phyloP scores from a whole-genome alignment of 2,329 filamentous ascomycete species.

The Penicillium oxalicum region DNA sequence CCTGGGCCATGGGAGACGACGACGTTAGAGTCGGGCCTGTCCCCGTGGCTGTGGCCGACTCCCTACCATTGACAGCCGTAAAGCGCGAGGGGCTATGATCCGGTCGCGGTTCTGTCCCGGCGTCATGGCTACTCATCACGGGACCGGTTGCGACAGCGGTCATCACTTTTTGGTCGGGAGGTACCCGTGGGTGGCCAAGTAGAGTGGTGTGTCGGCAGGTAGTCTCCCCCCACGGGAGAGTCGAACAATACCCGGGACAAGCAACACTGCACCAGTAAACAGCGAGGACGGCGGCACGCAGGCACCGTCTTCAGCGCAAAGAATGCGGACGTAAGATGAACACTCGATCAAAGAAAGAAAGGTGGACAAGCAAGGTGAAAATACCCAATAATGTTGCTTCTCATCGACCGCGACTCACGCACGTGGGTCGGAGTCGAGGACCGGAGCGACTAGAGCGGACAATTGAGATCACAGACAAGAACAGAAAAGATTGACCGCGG shows the following conservation, averaged over 20 bases:
- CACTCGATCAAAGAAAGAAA: too few relatives aligned
- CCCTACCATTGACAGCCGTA: slow-evolving; percentile 43
- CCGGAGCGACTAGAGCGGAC: too few relatives aligned
- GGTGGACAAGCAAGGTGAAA: too few relatives aligned
- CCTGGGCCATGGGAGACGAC: background rate
- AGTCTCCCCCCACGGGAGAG: background rate
- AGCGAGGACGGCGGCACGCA: too few relatives aligned
- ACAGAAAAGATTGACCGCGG: too few relatives aligned
- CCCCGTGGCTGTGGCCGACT: slow-evolving; percentile 14
- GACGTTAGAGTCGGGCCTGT: slow-evolving; percentile 3
- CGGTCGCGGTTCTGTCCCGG: slow-evolving; percentile 30
- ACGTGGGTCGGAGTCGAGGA: too few relatives aligned
- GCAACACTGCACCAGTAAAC: too few relatives aligned
- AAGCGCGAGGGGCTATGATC: slow-evolving; percentile 42
- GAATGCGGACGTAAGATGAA: too few relatives aligned
- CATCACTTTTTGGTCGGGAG: slow-evolving; percentile 18
- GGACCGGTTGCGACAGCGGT: slow-evolving; percentile 32
- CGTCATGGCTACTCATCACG: slow-evolving; percentile 29
- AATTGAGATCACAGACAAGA: too few relatives aligned
- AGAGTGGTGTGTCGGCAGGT: slow-evolving; percentile 1
- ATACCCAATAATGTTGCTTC: background rate
- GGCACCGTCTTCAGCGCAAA: too few relatives aligned
- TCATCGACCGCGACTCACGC: too few relatives aligned
- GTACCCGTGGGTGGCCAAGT: too few relatives aligned
- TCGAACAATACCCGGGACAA: background rate